Evolutionary conservation across 805 yeast genomes (phyloP), one percentile per base, ranked within the genome.

Genomic region (Lipomyces oligophaga): DNA sequence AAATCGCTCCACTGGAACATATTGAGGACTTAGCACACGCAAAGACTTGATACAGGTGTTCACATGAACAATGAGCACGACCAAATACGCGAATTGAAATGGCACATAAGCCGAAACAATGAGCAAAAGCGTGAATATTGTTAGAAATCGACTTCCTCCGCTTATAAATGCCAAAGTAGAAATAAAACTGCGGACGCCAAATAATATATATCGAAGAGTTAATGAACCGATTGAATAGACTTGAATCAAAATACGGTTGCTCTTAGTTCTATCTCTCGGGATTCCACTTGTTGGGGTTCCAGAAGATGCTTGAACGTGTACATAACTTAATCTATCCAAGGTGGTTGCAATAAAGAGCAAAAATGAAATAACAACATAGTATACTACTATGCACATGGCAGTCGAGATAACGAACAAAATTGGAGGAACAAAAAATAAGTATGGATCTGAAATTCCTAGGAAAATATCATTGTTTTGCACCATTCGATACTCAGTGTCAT

Each of bases 51-150:
- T 40, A 26, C 78, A 73, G 24, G 78, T 76, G 15, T 74, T 60
- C 1, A 69, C 55, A 61, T 86, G 95, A 1, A 83, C 74, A 11
- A 79, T 26, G 39, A 78, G 69, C 38, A 83, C 74, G 5, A 84
- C 72, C 4, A 79, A 67, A 58, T 75, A 85, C 2, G 85, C 89
- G 61, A 88, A 74, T 61, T 88, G 96, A 60, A 81, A 88, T 0
- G 96, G 96, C 10, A 85, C 67, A 59, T 81, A 83, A 22, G 81
- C 66, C 26, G 80, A 69, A 2, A 83, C 81, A 18, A 73, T 63
- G 0, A 70, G 52, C 3, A 79, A 50, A 13, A 81, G 55, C 6
- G 54, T 38, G 18, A 47, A 27, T 28, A 45, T 49, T 4, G 55
- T 47, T 8, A 51, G 26, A 24, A 55, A 11, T 32, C 59, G 42